Evolutionary conservation across 2,329 filamentous ascomycete species (phyloP).

Genomic region (Fusarium sp.): DNA sequence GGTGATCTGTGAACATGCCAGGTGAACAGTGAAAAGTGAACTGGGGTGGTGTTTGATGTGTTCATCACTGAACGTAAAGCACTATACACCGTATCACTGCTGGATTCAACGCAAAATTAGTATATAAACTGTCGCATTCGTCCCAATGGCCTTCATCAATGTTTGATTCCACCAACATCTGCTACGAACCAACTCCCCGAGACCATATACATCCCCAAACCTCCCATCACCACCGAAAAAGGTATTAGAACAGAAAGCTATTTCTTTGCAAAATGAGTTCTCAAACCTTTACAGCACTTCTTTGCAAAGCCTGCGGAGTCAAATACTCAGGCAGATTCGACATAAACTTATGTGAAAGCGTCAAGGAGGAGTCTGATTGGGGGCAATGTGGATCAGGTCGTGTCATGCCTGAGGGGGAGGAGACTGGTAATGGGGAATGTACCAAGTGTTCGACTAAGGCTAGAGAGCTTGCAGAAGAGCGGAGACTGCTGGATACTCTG

Average conservation of each 20-base stretch:
- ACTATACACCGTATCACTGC: not conserved
- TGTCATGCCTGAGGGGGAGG: rapidly evolving
- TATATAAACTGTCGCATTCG: not conserved
- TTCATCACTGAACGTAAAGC: not conserved
- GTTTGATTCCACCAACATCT: rapidly evolving
- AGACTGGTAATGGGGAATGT: not conserved
- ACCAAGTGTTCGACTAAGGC: not conserved
- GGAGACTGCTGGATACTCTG: not conserved
- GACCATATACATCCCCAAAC: not conserved
- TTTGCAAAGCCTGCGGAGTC: not conserved
- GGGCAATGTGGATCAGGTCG: not conserved
- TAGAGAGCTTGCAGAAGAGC: not conserved
- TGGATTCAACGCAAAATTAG: rapidly evolving
- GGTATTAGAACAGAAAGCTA: rapidly evolving
- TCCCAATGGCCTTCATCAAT: no score
- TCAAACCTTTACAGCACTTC: not conserved
- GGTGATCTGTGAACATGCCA: not conserved
- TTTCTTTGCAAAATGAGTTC: rapidly evolving
- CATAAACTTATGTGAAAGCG: not conserved
- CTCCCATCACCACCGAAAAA: rapidly evolving
- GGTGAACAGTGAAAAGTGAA: rapidly evolving
- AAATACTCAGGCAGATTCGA: not conserved
- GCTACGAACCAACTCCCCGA: rapidly evolving
- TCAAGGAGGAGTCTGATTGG: not conserved
- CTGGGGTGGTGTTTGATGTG: not conserved